Evolutionary conservation across 2,329 filamentous ascomycete species (phyloP), one percentile per base, ranked within the genome.

Genomic region (Aspergillus sp.): DNA sequence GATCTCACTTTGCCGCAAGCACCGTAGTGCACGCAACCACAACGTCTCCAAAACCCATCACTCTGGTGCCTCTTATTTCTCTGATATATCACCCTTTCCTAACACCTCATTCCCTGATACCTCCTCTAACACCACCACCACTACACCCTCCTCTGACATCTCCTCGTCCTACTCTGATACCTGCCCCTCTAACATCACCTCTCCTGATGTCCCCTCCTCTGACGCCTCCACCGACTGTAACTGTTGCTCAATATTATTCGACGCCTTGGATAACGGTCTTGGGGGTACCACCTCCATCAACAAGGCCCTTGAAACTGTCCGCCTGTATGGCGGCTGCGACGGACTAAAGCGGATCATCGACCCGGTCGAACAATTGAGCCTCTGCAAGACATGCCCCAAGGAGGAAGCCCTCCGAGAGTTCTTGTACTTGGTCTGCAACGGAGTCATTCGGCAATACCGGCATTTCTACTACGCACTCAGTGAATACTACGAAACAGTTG

Each of bases 311-410:
- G 15, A 1, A 2, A 19, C 55, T 28, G 45, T 32, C 36, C 51
- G 47, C 12, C n/a, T 61, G 41, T 13, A 21, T 12, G 41, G 41
- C 41, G 41, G 41, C 19, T 45, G 5, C 7, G 17, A 39, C 8
- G 52, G 56, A n/a, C 45, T 62, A 17, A 17, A 38, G 8, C 13
- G 17, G 7, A 23, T 48, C 9, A 23, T 62, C 13, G 28, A 51
- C 30, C 25, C 50, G 2, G n/a, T 63, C 5, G 62, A 63, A 41
- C 25, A 25, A 2, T 45, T 62, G 19, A 63, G 62, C 53, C 15
- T 32, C 38, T 63, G 62, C 57, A 25, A 32, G 13, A 28, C 12
- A 21, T 59, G 56, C 23, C 43, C 47, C 2, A n/a, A 36, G 17
- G 49, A 55, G 19, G 13, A 39, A 5, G 13, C 36, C 28, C 21